phyloP scores from a whole-genome alignment of 305 asterid species.

The Solanum chacoense region DNA sequence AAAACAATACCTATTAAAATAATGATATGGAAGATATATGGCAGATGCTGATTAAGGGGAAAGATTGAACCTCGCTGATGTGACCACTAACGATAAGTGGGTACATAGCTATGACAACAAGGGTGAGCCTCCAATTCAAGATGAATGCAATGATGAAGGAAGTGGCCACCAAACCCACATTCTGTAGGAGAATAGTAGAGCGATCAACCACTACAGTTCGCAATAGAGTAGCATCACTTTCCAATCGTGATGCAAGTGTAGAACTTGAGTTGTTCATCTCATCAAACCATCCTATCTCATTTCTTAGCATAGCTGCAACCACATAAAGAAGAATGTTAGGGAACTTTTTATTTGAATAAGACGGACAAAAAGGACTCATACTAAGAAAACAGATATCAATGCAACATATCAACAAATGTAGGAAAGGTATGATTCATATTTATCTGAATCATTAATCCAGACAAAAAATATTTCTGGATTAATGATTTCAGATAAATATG shows the following conservation, averaged over 20 bases:
- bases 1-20: slow-evolving; percentile 2
- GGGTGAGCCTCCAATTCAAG: slow-evolving; percentile 97
- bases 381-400: not conserved
- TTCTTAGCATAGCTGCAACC: slow-evolving; percentile 82
- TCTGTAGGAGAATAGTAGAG: slow-evolving; percentile 72
- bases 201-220: slow-evolving; percentile 88
- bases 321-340: not conserved
- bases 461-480: not conserved
- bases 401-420: not conserved
- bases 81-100: slow-evolving; percentile 88
- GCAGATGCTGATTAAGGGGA: not conserved
- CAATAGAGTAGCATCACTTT: slow-evolving; percentile 77
- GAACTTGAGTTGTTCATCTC: slow-evolving; percentile 65
- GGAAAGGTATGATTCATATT: not conserved
- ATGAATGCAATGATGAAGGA: slow-evolving; percentile 83
- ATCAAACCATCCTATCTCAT: slow-evolving; percentile 97
- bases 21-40: not conserved
- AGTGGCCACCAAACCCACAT: slow-evolving; percentile 67
- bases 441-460: not conserved
- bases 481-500: not conserved
- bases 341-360: not conserved
- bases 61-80: slow-evolving; percentile 70
- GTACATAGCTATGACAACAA: slow-evolving; percentile 83
- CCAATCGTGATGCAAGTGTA: slow-evolving; percentile 81
- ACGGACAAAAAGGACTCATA: not conserved